phyloP scores from a whole-genome alignment of 2,329 filamentous ascomycete genomes.

The Monosporascus sp. region DNA sequence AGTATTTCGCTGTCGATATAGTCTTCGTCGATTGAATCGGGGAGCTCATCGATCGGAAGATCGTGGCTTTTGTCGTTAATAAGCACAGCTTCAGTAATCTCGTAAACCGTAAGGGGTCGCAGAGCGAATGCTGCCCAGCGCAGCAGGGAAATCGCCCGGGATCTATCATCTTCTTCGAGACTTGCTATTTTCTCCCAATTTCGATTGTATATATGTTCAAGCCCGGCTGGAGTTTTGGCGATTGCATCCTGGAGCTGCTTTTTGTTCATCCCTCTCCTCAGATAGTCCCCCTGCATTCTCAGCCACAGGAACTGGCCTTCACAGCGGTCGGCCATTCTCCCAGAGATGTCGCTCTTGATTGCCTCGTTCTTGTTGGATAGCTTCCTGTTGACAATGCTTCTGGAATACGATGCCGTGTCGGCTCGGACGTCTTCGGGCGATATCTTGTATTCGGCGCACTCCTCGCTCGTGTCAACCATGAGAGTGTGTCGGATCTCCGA shows the following conservation, averaged over 20 bases:
- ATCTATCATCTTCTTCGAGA: slow-evolving; percentile 6
- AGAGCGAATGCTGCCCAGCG: slow-evolving; percentile 23
- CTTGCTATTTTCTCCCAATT: slow-evolving; percentile 21
- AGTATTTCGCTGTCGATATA: slow-evolving; percentile 8
- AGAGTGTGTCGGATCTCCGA: slow-evolving; percentile 17
- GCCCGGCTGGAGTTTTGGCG: slow-evolving; percentile 19
- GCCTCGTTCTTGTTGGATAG: slow-evolving; percentile 19
- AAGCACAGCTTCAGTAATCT: slow-evolving; percentile 6
- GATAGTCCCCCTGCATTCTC: slow-evolving; percentile 20
- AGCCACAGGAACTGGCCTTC: slow-evolving; percentile 31
- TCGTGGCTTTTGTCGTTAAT: background rate
- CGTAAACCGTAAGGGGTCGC: slow-evolving; percentile 6
- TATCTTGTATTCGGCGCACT: slow-evolving; percentile 14
- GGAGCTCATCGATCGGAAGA: slow-evolving; percentile 5
- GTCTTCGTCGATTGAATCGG: slow-evolving; percentile 4
- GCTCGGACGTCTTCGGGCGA: slow-evolving; percentile 12
- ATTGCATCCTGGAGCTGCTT: slow-evolving; percentile 24
- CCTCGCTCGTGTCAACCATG: background rate
- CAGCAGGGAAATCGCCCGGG: slow-evolving; percentile 23
- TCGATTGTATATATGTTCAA: slow-evolving; percentile 25
- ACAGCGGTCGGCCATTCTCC: slow-evolving; percentile 19
- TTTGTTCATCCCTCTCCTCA: slow-evolving; percentile 20
- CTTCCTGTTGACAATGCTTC: slow-evolving; percentile 23
- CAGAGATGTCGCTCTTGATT: slow-evolving; percentile 12
- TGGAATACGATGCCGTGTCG: slow-evolving; percentile 19